These are phyloP conservation scores for Falciphora oryzae DNA, from an alignment of 2,329 filamentous ascomycete species.

Conservation along the genomic window DNA sequence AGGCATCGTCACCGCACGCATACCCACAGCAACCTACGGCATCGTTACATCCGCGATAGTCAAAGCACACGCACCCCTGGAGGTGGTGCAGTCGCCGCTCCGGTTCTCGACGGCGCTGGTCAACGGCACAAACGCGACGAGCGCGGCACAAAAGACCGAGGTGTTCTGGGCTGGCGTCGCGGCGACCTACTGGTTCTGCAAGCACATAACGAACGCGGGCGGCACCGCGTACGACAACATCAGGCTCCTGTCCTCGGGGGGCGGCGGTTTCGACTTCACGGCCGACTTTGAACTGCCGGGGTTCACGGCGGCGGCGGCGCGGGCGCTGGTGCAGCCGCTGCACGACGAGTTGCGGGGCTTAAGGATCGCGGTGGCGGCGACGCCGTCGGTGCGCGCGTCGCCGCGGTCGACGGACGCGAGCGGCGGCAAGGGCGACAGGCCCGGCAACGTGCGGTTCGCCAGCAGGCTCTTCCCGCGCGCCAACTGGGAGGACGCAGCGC, in stretches of 20 bases:
- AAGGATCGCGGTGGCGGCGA: constrained; percentile 22
- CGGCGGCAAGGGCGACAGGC: constrained; percentile 18
- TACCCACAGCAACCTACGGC: constrained; percentile 12
- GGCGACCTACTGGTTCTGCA: constrained; percentile 27
- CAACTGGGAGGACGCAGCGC: constrained; percentile 16
- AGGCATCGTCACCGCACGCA: no score
- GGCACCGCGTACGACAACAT: constrained; percentile 31
- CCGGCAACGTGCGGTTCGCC: constrained; percentile 18
- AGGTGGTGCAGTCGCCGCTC: constrained; percentile 12
- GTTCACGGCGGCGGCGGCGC: constrained; percentile 19
- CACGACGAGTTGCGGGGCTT: constrained; percentile 25
- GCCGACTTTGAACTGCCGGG: constrained; percentile 29
- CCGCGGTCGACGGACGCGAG: constrained; percentile 6
- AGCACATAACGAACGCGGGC: constrained; percentile 27
- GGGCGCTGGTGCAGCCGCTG: constrained; percentile 27
- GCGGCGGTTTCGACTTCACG: constrained; percentile 25
- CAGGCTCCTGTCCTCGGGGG: constrained; percentile 12
- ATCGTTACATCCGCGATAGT: constrained; percentile 16
- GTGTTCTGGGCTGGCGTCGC: constrained; percentile 28
- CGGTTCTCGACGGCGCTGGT: constrained; percentile 9
- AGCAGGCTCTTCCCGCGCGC: constrained; percentile 21
- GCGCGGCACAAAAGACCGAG: constrained; percentile 9
- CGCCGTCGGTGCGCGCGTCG: constrained; percentile 11
- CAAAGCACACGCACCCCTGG: constrained; percentile 13
- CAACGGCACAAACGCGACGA: not conserved